phyloP scores from a whole-genome alignment of 2,329 filamentous ascomycete genomes.

The Scorias spongiosa region DNA sequence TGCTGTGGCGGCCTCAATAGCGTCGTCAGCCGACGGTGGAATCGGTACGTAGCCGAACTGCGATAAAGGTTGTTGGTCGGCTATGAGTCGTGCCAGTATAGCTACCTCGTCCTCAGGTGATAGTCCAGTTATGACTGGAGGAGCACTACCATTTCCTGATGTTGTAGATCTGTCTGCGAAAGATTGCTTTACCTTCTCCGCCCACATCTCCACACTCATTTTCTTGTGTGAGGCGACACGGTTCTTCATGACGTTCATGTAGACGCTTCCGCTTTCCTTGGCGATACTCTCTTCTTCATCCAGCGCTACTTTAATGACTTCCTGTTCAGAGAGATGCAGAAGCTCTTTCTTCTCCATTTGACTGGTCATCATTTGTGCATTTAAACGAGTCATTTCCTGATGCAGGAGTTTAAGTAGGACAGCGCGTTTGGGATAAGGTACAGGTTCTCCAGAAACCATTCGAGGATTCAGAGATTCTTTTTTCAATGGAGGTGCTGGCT shows the following conservation, averaged over 20 bases:
- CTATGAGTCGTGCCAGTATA: slow-evolving; percentile 45
- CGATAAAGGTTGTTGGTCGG: slow-evolving; percentile 48
- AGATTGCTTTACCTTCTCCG: slow-evolving; percentile 18
- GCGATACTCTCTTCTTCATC: slow-evolving; percentile 70
- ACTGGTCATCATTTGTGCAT: slow-evolving; percentile 26
- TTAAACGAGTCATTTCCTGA: slow-evolving; percentile 50
- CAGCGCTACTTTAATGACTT: slow-evolving; percentile 52
- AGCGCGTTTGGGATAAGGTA: slow-evolving; percentile 19
- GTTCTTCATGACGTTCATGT: slow-evolving; percentile 72
- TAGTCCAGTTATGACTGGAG: slow-evolving; percentile 53
- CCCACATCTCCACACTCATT: slow-evolving; percentile 60
- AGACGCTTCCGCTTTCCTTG: slow-evolving; percentile 51
- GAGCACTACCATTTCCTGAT: slow-evolving; percentile 20
- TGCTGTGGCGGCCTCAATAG: slow-evolving; percentile 50
- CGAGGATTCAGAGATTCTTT: slow-evolving; percentile 46
- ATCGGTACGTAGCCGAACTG: slow-evolving; percentile 59
- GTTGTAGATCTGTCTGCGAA: slow-evolving; percentile 26
- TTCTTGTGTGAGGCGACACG: slow-evolving; percentile 61
- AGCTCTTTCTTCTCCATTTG: slow-evolving; percentile 25
- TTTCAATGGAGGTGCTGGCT: background rate
- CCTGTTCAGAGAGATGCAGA: slow-evolving; percentile 47
- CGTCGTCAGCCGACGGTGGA: slow-evolving; percentile 49
- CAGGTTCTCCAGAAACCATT: slow-evolving; percentile 39
- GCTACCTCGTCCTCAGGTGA: slow-evolving; percentile 50
- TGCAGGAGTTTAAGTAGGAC: slow-evolving; percentile 45